Evolutionary conservation across 768 basidiomycete species (phyloP), one percentile per base, ranked within the genome.

Genomic region (Tulasnella sp.): DNA sequence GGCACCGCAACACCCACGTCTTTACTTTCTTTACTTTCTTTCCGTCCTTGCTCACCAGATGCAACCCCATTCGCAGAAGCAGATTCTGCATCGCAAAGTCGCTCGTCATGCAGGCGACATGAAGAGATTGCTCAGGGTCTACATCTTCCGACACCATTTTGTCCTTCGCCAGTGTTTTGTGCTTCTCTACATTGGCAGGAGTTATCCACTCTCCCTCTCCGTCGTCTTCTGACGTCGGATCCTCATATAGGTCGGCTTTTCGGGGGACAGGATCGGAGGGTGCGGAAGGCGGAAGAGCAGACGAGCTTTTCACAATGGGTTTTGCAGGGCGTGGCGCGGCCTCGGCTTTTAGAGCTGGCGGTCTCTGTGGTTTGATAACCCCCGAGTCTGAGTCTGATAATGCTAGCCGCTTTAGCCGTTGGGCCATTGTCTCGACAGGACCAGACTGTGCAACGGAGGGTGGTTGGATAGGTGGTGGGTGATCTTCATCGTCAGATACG

Each of bases 1-100:
- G 96, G 68, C 96, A 99, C 57, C 96, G 72, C 65, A 98, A 71
- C 1, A 98, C 90, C 89, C 91, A 98, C 59, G 82, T 98, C 70
- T 93, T 91, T 25, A 98, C 83, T 64, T 80, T 86, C 61, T 85
- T 78, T 58, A 99, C 94, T 63, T 80, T 76, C 71, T 84, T 93
- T 4, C 96, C 96, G 61, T 92, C 90, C 6, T 86, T 78, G 7
- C 91, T 83, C 9, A 99, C 82, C 27, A 98, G 75, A 60, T 83
- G 86, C 61, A 99, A 70, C 0, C 86, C 86, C 86, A 98, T 92
- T 68, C 96, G 93, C 49, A 99, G 70, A 61, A 94, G 70, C 19
- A 98, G 89, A 65, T 99, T 99, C 70, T 99, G 96, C 83, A 99
- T 96, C 15, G 96, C 96, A 68, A 92, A 98, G 77, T 99, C 96